Conservation (phyloP, 192 early-diverging fungal species). For the Backusella australiensis region DNA sequence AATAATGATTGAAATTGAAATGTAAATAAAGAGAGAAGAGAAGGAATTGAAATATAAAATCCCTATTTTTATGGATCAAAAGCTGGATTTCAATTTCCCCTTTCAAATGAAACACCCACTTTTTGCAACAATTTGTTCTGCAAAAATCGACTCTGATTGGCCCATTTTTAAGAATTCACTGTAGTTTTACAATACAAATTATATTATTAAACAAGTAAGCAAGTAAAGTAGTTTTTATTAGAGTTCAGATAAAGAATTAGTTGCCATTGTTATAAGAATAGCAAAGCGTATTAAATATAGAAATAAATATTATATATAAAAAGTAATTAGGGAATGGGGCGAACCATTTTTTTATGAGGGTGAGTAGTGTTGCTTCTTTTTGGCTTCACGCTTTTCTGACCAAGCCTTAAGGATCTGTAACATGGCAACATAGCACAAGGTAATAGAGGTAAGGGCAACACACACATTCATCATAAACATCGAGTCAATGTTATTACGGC, state of each 20-base stretch:
- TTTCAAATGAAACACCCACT: background rate
- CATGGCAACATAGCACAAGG: slow-evolving; percentile 23
- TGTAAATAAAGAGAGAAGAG: background rate
- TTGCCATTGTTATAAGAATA: background rate
- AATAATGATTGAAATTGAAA: background rate
- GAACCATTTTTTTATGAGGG: background rate
- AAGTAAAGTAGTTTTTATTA: background rate
- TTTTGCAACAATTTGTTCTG: background rate
- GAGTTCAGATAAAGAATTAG: background rate
- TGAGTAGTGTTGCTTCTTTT: slow-evolving; percentile 15
- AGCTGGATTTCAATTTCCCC: background rate
- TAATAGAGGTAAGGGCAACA: slow-evolving; percentile 32
- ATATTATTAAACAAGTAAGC: background rate
- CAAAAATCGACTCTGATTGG: no score
- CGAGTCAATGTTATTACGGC: slow-evolving; percentile 22
- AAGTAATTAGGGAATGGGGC: background rate
- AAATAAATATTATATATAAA: background rate
- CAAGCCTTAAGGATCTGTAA: slow-evolving; percentile 37
- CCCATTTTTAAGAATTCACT: no score
- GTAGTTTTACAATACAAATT: no score
- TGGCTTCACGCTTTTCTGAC: slow-evolving; percentile 24
- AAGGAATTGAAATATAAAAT: background rate
- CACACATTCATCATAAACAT: slow-evolving; percentile 43
- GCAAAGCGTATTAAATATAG: background rate
- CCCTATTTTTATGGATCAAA: background rate